Conservation (phyloP, 129 eudicot species). For the Escallonia rubra region DNA sequence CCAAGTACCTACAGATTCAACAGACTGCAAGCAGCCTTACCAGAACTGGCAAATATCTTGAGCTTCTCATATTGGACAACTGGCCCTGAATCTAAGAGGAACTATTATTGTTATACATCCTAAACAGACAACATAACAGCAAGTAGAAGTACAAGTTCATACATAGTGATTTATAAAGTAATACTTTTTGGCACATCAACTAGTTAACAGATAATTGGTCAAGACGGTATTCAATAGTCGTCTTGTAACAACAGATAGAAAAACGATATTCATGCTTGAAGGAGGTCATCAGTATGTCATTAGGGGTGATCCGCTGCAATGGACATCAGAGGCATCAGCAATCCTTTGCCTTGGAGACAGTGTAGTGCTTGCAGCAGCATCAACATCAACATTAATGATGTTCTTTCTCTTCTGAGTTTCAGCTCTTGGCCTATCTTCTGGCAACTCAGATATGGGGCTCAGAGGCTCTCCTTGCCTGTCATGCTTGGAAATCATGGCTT, state of each 20-base stretch:
- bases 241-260: not conserved
- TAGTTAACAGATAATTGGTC: not conserved
- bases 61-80: not conserved
- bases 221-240: not conserved
- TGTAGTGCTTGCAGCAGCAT: constrained; percentile 58
- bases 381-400: constrained; percentile 62
- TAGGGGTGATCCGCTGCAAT: constrained; percentile 78
- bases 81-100: not conserved
- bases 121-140: constrained; percentile 10
- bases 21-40: constrained; percentile 5
- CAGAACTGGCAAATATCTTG: constrained; percentile 1
- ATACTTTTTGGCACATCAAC: not conserved
- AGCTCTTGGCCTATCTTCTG: constrained; percentile 27
- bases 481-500: constrained; percentile 52
- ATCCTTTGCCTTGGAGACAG: constrained; percentile 77
- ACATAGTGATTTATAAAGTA: constrained; percentile 2
- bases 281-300: constrained; percentile 48
- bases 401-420: constrained; percentile 76
- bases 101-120: constrained; percentile 1
- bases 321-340: constrained; percentile 88
- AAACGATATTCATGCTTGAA: not conserved
- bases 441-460: constrained; percentile 38
- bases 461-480: constrained; percentile 29
- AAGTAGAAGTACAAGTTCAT: not conserved
- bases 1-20: constrained; percentile 1